These are phyloP conservation scores for Solanum lycopersicoides DNA, from an alignment of 257 asterid genomes.

Conservation along the genomic window DNA sequence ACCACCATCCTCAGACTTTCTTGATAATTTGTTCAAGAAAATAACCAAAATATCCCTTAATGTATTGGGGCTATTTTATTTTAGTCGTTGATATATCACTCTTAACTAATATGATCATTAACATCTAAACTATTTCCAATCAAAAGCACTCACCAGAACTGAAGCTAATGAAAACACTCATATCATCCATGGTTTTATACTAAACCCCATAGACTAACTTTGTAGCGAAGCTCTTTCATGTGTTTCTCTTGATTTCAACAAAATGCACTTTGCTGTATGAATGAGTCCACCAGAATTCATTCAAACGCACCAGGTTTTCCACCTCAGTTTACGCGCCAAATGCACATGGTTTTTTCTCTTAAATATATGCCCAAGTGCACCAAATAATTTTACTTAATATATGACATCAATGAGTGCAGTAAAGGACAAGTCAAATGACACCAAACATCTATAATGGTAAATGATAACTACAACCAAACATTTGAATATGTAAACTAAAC, in stretches of 20 bases:
- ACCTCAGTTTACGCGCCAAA: too few species aligned
- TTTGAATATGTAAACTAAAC: not conserved
- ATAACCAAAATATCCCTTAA: too few species aligned
- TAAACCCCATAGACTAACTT: not conserved
- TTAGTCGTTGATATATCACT: too few species aligned
- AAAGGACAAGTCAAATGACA: not conserved
- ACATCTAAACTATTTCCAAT: too few species aligned
- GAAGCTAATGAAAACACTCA: not conserved
- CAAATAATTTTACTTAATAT: not conserved
- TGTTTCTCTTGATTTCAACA: not conserved
- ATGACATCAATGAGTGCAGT: not conserved
- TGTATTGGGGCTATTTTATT: too few species aligned
- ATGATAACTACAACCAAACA: not conserved
- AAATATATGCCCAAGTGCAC: too few species aligned
- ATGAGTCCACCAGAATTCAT: not conserved
- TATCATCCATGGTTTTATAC: not conserved
- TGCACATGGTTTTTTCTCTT: not conserved
- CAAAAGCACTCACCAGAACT: too few species aligned
- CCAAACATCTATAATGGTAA: not conserved
- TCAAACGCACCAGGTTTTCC: not conserved
- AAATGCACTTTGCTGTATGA: not conserved
- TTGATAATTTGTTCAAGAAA: too few species aligned
- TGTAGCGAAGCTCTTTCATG: not conserved
- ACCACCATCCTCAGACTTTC: not conserved
- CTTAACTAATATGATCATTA: too few species aligned